Conservation (phyloP, 148 eudicot species). For the Salicornia ramosissima region DNA sequence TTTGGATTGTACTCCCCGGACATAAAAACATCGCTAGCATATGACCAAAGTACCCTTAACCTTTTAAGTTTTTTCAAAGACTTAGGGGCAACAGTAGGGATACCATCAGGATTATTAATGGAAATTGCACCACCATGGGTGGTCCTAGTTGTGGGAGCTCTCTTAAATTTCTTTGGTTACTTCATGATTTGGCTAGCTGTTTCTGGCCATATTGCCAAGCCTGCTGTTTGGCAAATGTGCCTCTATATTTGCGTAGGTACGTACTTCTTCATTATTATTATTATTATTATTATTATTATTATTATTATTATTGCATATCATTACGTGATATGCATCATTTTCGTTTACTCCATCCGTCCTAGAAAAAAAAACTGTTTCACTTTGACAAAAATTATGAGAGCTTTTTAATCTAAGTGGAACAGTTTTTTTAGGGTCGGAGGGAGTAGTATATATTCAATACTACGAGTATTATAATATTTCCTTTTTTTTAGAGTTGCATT, state of each 20-base stretch:
- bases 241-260: conserved; percentile 38
- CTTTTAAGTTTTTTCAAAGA: conserved; percentile 43
- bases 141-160: conserved; percentile 32
- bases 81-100: conserved; percentile 36
- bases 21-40: conserved; percentile 28
- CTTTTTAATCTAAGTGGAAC: too few relatives aligned
- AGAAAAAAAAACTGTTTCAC: too few relatives aligned
- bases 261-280: too few relatives aligned
- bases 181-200: conserved; percentile 48
- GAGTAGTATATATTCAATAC: too few relatives aligned
- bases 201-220: conserved; percentile 28
- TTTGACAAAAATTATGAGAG: too few relatives aligned
- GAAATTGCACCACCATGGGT: conserved; percentile 43
- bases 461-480: too few relatives aligned
- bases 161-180: conserved; percentile 44
- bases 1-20: conserved; percentile 35
- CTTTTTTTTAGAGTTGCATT: too few relatives aligned
- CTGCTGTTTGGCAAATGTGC: conserved; percentile 48
- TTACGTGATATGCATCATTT: too few relatives aligned
- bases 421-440: too few relatives aligned
- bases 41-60: conserved; percentile 42
- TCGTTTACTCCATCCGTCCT: too few relatives aligned
- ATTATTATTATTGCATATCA: too few relatives aligned
- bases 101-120: conserved; percentile 35
- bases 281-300: too few relatives aligned